These are phyloP conservation scores for Lachancea nothofagi DNA, from an alignment of 805 yeast genomes.

Conservation along the genomic window DNA sequence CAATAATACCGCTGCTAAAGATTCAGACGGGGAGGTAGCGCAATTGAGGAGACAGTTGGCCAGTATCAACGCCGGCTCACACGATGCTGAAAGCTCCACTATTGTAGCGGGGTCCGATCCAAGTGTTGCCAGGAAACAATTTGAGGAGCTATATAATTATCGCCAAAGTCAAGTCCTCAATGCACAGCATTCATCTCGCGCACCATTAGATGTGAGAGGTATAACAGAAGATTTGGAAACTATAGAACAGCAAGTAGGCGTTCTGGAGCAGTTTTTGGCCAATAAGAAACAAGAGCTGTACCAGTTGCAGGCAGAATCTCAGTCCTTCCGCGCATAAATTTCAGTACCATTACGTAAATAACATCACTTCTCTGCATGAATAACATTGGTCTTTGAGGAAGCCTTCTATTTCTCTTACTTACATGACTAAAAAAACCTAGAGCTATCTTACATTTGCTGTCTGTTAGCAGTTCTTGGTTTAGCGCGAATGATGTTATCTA, in stretches of 20 bases:
- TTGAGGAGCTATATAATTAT: constrained; percentile 75
- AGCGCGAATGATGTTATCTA: constrained; percentile 93
- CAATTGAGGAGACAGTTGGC: constrained; percentile 72
- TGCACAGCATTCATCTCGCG: constrained; percentile 11
- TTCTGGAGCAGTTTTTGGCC: constrained; percentile 62
- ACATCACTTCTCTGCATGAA: constrained; percentile 6
- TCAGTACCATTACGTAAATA: not conserved
- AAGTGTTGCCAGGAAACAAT: constrained; percentile 49
- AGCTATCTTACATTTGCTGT: constrained; percentile 36
- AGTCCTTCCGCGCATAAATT: constrained; percentile 9
- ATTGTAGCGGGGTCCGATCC: constrained; percentile 18
- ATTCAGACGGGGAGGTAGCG: constrained; percentile 92
- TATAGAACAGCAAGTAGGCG: constrained; percentile 70
- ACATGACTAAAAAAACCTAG: constrained; percentile 5
- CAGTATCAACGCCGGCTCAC: constrained; percentile 63
- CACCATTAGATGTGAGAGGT: constrained; percentile 39
- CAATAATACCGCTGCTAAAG: constrained; percentile 62
- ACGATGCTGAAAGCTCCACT: constrained; percentile 31
- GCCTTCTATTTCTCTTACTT: not conserved
- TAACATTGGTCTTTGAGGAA: not conserved
- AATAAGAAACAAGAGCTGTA: constrained; percentile 57
- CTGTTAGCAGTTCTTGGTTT: constrained; percentile 96
- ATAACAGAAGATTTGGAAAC: constrained; percentile 58
- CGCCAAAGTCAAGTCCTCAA: constrained; percentile 48
- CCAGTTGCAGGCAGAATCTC: constrained; percentile 41